phyloP scores from a whole-genome alignment of 495 filamentous ascomycete genomes.

The Podospora didyma region DNA sequence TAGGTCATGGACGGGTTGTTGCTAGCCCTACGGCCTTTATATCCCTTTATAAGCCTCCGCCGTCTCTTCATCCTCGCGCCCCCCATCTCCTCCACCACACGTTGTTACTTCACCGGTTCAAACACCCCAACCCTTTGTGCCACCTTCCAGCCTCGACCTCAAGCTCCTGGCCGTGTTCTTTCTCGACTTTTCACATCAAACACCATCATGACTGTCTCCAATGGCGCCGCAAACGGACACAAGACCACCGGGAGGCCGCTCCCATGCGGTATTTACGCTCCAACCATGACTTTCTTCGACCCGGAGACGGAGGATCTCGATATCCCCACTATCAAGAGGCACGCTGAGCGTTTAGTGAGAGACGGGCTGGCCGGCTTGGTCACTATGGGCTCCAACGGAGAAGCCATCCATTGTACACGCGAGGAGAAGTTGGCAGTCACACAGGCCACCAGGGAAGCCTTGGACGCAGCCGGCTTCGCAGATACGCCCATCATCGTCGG shows the following conservation, averaged over 20 bases:
- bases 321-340: slow-evolving; percentile 69
- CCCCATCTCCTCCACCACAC: slow-evolving; percentile 10
- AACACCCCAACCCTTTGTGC: neutral
- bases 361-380: slow-evolving; percentile 80
- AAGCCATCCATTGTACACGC: slow-evolving; percentile 77
- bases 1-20: slow-evolving; percentile 33
- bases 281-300: slow-evolving; percentile 89
- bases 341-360: slow-evolving; percentile 75
- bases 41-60: slow-evolving; percentile 27
- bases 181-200: neutral
- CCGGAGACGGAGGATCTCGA: slow-evolving; percentile 79
- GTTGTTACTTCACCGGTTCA: slow-evolving; percentile 7
- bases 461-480: slow-evolving; percentile 74
- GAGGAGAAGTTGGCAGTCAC: slow-evolving; percentile 75
- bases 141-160: neutral
- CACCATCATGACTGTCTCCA: slow-evolving; percentile 35
- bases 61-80: slow-evolving; percentile 14
- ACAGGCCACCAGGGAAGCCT: slow-evolving; percentile 71
- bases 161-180: neutral
- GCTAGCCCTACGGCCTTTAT: slow-evolving; percentile 6
- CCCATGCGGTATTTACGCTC: slow-evolving; percentile 81
- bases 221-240: slow-evolving; percentile 33
- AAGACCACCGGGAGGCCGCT: slow-evolving; percentile 55
- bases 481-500: slow-evolving; percentile 78
- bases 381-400: slow-evolving; percentile 87